Percentiles rank a stretch among this genome's conserved stretches.
phyloP scores from a whole-genome alignment of 2,329 filamentous ascomycete genomes.

The Colletotrichum echinochloae region DNA sequence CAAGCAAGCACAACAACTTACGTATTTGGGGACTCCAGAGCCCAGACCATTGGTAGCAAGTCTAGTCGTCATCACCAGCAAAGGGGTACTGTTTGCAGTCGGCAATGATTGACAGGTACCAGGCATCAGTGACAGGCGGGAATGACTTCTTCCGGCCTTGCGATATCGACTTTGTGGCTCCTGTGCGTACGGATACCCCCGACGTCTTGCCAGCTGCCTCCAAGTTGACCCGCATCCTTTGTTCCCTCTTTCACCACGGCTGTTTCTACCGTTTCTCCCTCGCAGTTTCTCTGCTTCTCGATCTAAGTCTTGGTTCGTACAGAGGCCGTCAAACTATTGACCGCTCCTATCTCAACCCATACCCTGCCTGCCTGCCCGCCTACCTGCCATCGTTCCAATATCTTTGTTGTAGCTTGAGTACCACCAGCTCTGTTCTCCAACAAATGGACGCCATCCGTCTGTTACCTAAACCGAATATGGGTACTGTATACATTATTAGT shows the following conservation, averaged over 20 bases:
- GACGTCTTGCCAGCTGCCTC: neutral
- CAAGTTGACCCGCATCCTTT: neutral
- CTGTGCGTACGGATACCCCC: neutral
- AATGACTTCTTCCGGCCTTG: neutral
- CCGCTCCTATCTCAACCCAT: neutral
- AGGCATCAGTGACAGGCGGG: neutral
- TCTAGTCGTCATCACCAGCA: neutral
- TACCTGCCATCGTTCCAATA: neutral
- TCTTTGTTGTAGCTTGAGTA: neutral
- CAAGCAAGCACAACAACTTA: neutral
- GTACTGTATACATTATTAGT: too few relatives aligned
- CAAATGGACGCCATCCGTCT: too few relatives aligned
- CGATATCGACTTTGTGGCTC: too few relatives aligned
- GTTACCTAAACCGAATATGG: too few relatives aligned
- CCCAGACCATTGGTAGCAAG: too few relatives aligned
- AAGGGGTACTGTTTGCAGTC: neutral
- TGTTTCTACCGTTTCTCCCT: constrained; percentile 13
- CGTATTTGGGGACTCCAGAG: too few relatives aligned
- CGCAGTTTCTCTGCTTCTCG: too few relatives aligned
- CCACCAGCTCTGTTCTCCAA: too few relatives aligned
- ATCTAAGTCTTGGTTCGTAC: too few relatives aligned
- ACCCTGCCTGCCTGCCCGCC: too few relatives aligned
- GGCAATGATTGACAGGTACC: constrained; percentile 10
- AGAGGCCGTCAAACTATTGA: neutral
- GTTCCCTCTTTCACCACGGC: neutral